A percentile compares a stretch with the other conserved stretches of the same genome.
Conservation (phyloP, 2,329 filamentous ascomycete species). For the Canariomyces notabilis region DNA sequence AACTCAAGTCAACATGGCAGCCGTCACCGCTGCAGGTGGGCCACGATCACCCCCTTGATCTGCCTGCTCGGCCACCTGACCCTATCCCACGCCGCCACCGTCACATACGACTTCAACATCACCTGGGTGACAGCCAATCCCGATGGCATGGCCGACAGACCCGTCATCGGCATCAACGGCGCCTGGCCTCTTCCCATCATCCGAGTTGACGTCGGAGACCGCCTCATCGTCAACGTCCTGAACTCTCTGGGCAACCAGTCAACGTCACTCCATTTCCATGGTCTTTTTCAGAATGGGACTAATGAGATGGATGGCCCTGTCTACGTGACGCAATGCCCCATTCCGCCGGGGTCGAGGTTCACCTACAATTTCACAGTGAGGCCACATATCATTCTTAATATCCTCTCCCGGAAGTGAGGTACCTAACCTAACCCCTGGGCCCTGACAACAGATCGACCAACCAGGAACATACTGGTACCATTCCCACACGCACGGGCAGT, state of each 20-base stretch:
- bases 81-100: conserved; percentile 34
- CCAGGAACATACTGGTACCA: conserved; percentile 79
- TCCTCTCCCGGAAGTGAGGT: too few species aligned
- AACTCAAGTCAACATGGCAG: too few species aligned
- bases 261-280: conserved; percentile 66
- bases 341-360: conserved; percentile 59
- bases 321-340: conserved; percentile 62
- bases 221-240: conserved; percentile 51
- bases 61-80: conserved; percentile 1
- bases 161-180: conserved; percentile 72
- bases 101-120: conserved; percentile 62
- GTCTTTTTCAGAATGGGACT: conserved; percentile 62
- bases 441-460: conserved; percentile 57
- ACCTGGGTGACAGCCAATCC: conserved; percentile 69
- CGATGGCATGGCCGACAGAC: conserved; percentile 58
- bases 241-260: conserved; percentile 59
- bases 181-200: conserved; percentile 69
- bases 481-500: conserved; percentile 62
- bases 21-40: too few species aligned
- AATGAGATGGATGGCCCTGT: conserved; percentile 66
- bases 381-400: too few species aligned
- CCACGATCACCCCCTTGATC: too few species aligned
- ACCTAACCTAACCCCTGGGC: too few species aligned
- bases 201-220: conserved; percentile 58
- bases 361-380: conserved; percentile 64